Conservation (phyloP, 2,329 filamentous ascomycete genomes). For the Fusarium sp. region DNA sequence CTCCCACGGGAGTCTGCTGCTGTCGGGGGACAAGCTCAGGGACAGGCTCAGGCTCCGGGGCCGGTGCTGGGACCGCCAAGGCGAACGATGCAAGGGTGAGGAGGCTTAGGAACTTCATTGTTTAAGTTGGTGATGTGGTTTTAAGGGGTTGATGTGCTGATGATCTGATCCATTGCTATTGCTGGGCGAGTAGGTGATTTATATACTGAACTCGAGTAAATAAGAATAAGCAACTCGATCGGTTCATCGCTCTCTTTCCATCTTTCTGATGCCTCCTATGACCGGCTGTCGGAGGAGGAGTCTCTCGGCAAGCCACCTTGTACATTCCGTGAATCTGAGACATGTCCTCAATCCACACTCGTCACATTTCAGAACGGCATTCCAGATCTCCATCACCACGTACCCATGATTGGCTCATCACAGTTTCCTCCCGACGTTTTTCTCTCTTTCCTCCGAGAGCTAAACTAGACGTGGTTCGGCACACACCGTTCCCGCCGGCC, state of each 20-base stretch:
- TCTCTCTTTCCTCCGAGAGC: conserved; percentile 1
- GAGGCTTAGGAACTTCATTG: conserved; percentile 34
- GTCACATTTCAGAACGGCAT: conserved; percentile 7
- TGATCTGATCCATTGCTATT: not conserved
- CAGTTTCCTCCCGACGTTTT: not conserved
- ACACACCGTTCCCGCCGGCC: conserved; percentile 27
- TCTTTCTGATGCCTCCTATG: not conserved
- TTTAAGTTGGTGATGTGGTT: not conserved
- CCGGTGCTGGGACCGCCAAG: conserved; percentile 15
- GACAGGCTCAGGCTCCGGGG: not conserved
- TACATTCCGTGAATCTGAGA: conserved; percentile 19
- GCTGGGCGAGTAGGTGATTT: not conserved
- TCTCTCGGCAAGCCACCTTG: conserved; percentile 3
- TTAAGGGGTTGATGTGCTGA: not conserved
- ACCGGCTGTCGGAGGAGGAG: not conserved
- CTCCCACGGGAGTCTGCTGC: conserved; percentile 18
- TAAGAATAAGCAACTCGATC: not conserved
- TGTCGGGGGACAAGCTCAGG: not conserved
- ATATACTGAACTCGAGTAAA: conserved; percentile 5
- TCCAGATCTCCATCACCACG: not conserved
- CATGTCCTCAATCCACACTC: not conserved
- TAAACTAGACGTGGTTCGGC: conserved; percentile 8
- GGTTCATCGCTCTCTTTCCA: not conserved
- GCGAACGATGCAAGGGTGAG: conserved; percentile 23
- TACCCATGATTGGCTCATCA: not conserved